These are phyloP conservation scores for Stemphylium vesicarium DNA, from an alignment of 2,329 filamentous ascomycete species.

Conservation along the genomic window DNA sequence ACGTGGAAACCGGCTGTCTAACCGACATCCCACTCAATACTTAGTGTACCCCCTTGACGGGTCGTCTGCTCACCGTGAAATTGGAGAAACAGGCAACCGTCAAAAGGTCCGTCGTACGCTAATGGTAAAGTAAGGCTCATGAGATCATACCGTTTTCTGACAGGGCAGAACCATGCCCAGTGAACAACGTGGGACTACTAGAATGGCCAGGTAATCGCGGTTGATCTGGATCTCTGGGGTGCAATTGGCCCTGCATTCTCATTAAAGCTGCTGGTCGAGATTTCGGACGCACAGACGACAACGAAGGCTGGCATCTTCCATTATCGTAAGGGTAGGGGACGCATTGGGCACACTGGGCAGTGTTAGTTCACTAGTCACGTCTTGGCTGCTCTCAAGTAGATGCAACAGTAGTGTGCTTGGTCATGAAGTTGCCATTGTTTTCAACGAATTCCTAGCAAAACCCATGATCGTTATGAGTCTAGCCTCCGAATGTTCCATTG, in stretches of 20 bases:
- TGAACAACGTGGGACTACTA: background rate
- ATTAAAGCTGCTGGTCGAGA: no score
- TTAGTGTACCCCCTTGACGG: no score
- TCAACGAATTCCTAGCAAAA: slow-evolving; percentile 43
- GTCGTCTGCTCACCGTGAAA: no score
- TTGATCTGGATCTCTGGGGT: background rate
- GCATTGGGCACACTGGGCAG: background rate
- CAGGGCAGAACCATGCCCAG: background rate
- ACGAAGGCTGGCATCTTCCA: background rate
- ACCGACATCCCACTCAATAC: no score
- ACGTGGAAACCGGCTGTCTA: no score
- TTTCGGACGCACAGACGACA: background rate
- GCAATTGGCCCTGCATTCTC: background rate
- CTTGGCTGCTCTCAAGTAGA: background rate
- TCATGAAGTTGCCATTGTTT: slow-evolving; percentile 47
- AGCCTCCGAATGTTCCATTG: slow-evolving; percentile 41
- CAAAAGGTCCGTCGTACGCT: background rate
- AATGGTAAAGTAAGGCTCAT: background rate
- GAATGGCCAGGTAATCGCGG: background rate
- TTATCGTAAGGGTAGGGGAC: background rate
- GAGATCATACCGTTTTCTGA: background rate
- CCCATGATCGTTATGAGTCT: slow-evolving; percentile 45
- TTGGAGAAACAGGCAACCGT: no score
- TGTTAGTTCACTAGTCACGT: background rate
- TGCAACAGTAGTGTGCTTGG: slow-evolving; percentile 17